Evolutionary conservation across 2,329 filamentous ascomycete species (phyloP).

Genomic region (Penicillium sp.): DNA sequence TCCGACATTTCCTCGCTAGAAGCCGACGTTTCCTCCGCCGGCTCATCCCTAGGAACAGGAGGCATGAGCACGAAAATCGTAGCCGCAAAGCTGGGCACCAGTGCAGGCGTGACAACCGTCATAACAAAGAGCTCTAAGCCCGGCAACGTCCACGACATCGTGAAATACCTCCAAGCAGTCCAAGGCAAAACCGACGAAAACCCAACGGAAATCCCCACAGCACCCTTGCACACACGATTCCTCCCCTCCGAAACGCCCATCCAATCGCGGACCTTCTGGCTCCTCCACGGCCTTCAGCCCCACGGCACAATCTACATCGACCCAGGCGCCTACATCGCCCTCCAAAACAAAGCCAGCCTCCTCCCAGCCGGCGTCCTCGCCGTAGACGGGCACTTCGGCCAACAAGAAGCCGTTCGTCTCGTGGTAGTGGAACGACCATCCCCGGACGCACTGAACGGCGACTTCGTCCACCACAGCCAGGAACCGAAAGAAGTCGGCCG

Average conservation of each 20-base stretch:
- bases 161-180: constrained; percentile 74
- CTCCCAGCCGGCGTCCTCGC: constrained; percentile 89
- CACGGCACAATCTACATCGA: constrained; percentile 94
- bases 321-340: constrained; percentile 79
- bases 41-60: constrained; percentile 86
- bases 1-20: constrained; percentile 82
- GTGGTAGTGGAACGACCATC: constrained; percentile 72
- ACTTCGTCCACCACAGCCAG: constrained; percentile 42
- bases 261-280: constrained; percentile 94
- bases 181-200: constrained; percentile 39
- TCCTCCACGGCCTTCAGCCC: constrained; percentile 86
- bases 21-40: constrained; percentile 88
- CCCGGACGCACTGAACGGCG: constrained; percentile 45
- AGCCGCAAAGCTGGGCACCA: constrained; percentile 87
- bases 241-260: constrained; percentile 82
- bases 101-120: constrained; percentile 91
- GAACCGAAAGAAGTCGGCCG: constrained; percentile 76
- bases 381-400: constrained; percentile 83
- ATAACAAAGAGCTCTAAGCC: constrained; percentile 94
- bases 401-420: constrained; percentile 89
- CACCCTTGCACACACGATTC: constrained; percentile 89
- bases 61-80: constrained; percentile 98
- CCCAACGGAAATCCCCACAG: constrained; percentile 49
- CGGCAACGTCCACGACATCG: constrained; percentile 86
- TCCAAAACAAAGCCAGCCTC: constrained; percentile 82